These are phyloP conservation scores for Pontederia paniculata DNA, from an alignment of 176 grass and related monocot species.

Conservation along the genomic window DNA sequence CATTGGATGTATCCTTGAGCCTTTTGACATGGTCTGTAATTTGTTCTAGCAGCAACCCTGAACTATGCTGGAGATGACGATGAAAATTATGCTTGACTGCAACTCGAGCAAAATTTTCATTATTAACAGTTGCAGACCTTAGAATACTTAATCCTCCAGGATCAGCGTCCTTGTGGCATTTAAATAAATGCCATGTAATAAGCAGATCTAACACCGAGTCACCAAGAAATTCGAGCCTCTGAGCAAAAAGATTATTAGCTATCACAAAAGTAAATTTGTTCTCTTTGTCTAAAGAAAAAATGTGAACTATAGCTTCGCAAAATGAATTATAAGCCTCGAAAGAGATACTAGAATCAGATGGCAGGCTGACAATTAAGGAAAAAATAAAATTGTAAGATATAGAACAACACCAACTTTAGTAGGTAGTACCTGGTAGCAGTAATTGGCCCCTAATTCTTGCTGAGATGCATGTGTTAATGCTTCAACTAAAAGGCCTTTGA, in stretches of 20 bases:
- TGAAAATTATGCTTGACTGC: constrained; percentile 72
- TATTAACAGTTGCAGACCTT: constrained; percentile 81
- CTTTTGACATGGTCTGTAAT: constrained; percentile 58
- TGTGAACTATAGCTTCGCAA: too few relatives aligned
- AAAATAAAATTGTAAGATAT: not conserved
- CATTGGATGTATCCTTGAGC: constrained; percentile 29
- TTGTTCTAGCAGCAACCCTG: constrained; percentile 40
- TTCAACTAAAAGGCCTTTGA: constrained; percentile 67
- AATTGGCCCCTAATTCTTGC: constrained; percentile 47
- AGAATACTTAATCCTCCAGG: constrained; percentile 81
- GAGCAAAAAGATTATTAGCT: constrained; percentile 12
- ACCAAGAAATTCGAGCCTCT: constrained; percentile 91
- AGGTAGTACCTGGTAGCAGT: constrained; percentile 56
- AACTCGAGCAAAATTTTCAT: constrained; percentile 80
- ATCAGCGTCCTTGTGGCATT: constrained; percentile 50
- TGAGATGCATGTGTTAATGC: constrained; percentile 74
- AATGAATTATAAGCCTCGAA: too few relatives aligned
- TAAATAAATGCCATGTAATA: constrained; percentile 60
- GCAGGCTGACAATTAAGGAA: not conserved
- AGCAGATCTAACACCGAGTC: constrained; percentile 85
- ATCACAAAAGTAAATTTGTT: too few relatives aligned
- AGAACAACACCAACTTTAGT: not conserved
- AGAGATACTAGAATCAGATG: too few relatives aligned
- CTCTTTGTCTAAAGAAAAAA: too few relatives aligned
- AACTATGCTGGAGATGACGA: constrained; percentile 60